Conservation (phyloP, 345 rosid genomes). For the Alliaria petiolata region DNA sequence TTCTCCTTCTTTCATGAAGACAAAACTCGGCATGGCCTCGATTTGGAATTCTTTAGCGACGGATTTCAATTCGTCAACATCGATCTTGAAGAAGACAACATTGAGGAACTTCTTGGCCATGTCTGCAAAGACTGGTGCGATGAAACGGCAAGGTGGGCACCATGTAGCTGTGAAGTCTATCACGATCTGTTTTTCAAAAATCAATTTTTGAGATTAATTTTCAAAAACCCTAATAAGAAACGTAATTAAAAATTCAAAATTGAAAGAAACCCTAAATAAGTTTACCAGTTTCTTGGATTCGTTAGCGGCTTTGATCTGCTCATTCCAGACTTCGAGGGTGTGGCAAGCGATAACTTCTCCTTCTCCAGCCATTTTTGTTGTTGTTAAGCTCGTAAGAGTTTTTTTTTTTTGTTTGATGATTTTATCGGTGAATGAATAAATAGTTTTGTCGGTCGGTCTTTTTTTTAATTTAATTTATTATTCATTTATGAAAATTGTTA, state of each 20-base stretch:
- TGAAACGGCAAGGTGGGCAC: slow-evolving; percentile 73
- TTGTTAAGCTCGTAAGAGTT: not conserved
- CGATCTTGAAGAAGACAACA: slow-evolving; percentile 64
- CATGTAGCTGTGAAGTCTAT: slow-evolving; percentile 70
- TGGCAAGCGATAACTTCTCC: slow-evolving; percentile 64
- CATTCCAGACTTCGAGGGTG: slow-evolving; percentile 42
- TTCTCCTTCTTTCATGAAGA: slow-evolving; percentile 55
- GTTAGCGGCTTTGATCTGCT: slow-evolving; percentile 37
- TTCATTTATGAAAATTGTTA: not conserved
- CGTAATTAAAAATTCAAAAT: not conserved
- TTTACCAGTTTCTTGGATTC: slow-evolving; percentile 50
- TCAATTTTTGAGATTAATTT: too few species aligned
- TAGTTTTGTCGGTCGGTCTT: not conserved
- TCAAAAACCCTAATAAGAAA: too few species aligned
- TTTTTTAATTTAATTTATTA: not conserved
- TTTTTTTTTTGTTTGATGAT: not conserved
- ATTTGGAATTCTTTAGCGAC: slow-evolving; percentile 56
- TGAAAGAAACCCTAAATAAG: not conserved
- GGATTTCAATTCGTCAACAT: slow-evolving; percentile 63
- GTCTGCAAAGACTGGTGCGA: slow-evolving; percentile 57
- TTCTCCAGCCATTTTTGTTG: slow-evolving; percentile 45
- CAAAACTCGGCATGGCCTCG: slow-evolving; percentile 69
- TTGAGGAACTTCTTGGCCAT: slow-evolving; percentile 44
- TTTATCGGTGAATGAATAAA: not conserved
- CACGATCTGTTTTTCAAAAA: slow-evolving; percentile 40